Evolutionary conservation across 139 green algal genomes (phyloP).

Genomic region (Chlamydomonas incerta): DNA sequence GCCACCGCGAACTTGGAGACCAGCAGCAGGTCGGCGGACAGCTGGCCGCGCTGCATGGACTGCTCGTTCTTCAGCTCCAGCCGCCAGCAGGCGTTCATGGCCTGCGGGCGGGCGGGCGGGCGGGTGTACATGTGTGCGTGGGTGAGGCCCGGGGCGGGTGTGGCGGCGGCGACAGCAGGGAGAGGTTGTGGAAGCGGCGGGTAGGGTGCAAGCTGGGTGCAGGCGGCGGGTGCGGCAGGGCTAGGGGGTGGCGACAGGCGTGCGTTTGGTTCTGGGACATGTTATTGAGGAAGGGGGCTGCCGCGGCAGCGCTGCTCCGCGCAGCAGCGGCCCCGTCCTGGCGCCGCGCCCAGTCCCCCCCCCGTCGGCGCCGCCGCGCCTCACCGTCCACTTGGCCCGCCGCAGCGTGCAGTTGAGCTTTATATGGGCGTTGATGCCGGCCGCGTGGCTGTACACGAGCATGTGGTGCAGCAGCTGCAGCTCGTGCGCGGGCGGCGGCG

Average conservation of each 20-base stretch:
- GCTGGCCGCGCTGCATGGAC: slow-evolving; percentile 1
- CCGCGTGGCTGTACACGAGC: neutral
- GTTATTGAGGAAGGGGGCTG: too few species aligned
- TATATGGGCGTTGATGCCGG: neutral
- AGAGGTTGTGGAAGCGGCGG: too few species aligned
- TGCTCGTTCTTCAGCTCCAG: slow-evolving; percentile 7
- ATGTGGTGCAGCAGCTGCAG: slow-evolving; percentile 18
- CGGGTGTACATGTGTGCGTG: neutral
- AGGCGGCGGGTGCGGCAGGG: too few species aligned
- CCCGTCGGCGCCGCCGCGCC: too few species aligned
- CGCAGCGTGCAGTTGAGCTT: slow-evolving; percentile 25
- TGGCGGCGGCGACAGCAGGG: too few species aligned
- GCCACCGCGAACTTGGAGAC: neutral
- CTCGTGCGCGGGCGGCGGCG: neutral
- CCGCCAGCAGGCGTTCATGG: slow-evolving; percentile 36
- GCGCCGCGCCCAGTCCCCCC: too few species aligned
- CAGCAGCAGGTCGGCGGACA: slow-evolving; percentile 24
- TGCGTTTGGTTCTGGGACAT: too few species aligned
- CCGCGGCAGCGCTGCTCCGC: too few species aligned
- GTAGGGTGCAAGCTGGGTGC: neutral
- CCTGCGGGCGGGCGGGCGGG: neutral
- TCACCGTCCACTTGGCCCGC: slow-evolving; percentile 31
- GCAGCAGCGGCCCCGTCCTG: too few species aligned
- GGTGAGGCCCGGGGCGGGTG: too few species aligned
- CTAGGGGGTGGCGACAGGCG: too few species aligned